phyloP scores from a whole-genome alignment of 352 stramenopile species.

The Phytophthora sansomeana region DNA sequence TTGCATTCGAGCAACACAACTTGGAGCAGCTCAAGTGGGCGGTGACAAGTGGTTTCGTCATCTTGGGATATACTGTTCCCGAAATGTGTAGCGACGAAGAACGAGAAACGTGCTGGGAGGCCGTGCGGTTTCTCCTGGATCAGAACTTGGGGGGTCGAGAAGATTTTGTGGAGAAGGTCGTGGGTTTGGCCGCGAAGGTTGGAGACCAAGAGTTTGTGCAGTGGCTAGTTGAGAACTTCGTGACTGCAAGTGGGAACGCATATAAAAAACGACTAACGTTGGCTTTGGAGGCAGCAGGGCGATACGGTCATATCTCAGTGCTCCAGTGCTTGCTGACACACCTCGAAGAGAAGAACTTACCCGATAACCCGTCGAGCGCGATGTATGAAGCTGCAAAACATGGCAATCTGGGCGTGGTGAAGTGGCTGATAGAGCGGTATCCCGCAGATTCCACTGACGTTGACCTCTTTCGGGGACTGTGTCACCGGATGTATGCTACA shows the following conservation, averaged over 20 bases:
- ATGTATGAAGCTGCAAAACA: conserved; percentile 3
- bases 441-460: neutral
- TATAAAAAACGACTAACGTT: neutral
- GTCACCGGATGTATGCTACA: too few relatives aligned
- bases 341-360: neutral
- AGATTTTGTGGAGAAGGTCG: neutral
- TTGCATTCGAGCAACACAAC: conserved; percentile 1
- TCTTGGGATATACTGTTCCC: neutral
- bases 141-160: neutral
- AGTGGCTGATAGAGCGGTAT: neutral
- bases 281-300: neutral
- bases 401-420: neutral
- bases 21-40: conserved; percentile 5
- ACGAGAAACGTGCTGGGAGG: neutral
- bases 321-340: neutral
- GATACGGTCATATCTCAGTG: neutral
- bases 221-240: neutral
- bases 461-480: neutral
- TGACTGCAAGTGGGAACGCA: neutral
- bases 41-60: neutral
- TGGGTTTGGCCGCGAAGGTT: neutral
- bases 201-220: neutral
- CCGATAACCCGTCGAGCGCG: neutral
- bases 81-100: neutral
- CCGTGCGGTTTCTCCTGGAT: neutral